These are phyloP conservation scores for Amaranthus cruentus DNA, from an alignment of 148 eudicot species.

Conservation along the genomic window DNA sequence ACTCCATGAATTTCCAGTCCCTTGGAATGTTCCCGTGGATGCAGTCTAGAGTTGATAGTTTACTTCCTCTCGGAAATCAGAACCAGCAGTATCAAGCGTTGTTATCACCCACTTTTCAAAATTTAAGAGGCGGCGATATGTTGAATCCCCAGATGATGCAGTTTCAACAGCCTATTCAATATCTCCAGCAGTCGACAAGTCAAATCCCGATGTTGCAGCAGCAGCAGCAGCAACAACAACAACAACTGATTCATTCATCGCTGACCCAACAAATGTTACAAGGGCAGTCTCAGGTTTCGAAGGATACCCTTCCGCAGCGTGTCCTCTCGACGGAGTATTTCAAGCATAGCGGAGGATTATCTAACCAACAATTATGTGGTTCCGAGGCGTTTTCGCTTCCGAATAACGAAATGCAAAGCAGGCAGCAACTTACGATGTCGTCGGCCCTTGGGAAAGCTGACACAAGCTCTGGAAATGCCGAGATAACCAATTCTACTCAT, in stretches of 20 bases:
- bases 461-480: conserved; percentile 31
- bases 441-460: conserved; percentile 63
- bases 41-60: conserved; percentile 68
- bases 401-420: conserved; percentile 44
- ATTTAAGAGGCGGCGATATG: conserved; percentile 51
- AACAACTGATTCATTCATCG: conserved; percentile 49
- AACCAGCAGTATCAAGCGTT: conserved; percentile 87
- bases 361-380: conserved; percentile 38
- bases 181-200: conserved; percentile 58
- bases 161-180: conserved; percentile 78
- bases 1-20: conserved; percentile 65
- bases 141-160: conserved; percentile 71
- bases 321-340: conserved; percentile 36
- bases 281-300: conserved; percentile 59
- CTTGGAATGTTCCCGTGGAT: conserved; percentile 75
- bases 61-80: conserved; percentile 50
- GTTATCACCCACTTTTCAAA: conserved; percentile 68
- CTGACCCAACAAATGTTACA: conserved; percentile 49
- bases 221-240: conserved; percentile 54
- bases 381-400: conserved; percentile 54
- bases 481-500: conserved; percentile 44
- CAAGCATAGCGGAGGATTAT: conserved; percentile 39
- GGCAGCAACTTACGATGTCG: conserved; percentile 47
- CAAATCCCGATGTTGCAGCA: conserved; percentile 58
- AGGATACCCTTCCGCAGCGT: conserved; percentile 40